Conservation (phyloP, 441 rosid species). For the Syzygium syzygioides region DNA sequence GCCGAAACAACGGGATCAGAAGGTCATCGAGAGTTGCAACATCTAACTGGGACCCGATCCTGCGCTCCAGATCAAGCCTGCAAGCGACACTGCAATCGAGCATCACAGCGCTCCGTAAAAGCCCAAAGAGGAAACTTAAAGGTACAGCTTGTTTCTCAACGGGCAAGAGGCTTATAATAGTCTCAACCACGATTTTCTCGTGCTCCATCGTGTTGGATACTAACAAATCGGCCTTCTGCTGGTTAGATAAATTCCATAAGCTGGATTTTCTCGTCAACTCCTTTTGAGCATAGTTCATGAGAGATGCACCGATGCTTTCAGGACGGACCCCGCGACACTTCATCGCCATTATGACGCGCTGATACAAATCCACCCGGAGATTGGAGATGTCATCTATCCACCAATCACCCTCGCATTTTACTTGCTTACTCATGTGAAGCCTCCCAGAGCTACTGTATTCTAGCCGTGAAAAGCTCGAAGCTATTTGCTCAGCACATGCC, state of each 20-base stretch:
- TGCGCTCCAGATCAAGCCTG: conserved; percentile 84
- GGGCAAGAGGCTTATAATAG: conserved; percentile 74
- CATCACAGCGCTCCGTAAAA: conserved; percentile 82
- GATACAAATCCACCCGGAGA: conserved; percentile 76
- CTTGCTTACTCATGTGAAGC: conserved; percentile 87
- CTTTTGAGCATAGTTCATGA: conserved; percentile 82
- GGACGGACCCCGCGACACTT: conserved; percentile 95
- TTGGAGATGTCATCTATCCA: conserved; percentile 92
- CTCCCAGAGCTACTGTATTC: conserved; percentile 99
- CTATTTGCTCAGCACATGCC: conserved; percentile 93
- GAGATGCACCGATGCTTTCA: conserved; percentile 90
- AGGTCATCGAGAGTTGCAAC: conserved; percentile 87
- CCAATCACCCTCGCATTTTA: conserved; percentile 88
- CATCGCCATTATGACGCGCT: conserved; percentile 84
- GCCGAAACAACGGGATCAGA: conserved; percentile 84
- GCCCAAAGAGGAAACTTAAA: conserved; percentile 79
- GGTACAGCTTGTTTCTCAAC: conserved; percentile 90
- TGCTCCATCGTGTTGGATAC: conserved; percentile 38
- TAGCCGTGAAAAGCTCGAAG: conserved; percentile 89
- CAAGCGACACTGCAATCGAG: conserved; percentile 76
- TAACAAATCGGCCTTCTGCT: conserved; percentile 35
- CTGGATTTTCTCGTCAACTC: conserved; percentile 76
- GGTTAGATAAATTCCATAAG: conserved; percentile 55
- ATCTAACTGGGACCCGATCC: conserved; percentile 88
- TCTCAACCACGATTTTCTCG: conserved; percentile 76